Evolutionary conservation across 495 filamentous ascomycete species (phyloP), one percentile per base, ranked within the genome.

Genomic region (Penicillium atrosanguineum): DNA sequence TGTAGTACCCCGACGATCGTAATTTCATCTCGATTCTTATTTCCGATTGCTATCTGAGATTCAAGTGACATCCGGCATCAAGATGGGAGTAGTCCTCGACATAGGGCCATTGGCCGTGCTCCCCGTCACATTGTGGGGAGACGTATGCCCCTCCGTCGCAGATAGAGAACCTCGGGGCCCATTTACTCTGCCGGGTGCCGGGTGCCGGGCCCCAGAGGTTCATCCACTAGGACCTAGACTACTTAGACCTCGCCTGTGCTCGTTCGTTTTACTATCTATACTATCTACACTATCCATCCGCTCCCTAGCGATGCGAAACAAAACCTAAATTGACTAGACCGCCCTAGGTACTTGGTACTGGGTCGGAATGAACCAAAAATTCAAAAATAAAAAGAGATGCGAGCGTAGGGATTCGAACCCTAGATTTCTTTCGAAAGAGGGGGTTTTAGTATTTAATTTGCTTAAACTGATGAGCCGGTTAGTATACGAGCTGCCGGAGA

Each of bases 111-210:
- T 28, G 26, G 4, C 26, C 28, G 7, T 31, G 31, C 11, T 14
- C 31, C 31, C 9, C 9, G 12, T 34, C 31, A 34, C 9, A 14
- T 12, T 11, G 11, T 4, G 9, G 31, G 11, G 28, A 31, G 7
- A 31, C 28, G 7, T 31, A 9, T 9, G 28, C 11, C 7, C 28
- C 28, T 7, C 9, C 25, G 51, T 53, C 29, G 46, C 45, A 63
- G 44, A 48, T 55, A 57, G 46, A 60, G n/a, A n/a, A 23, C 43
- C 48, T 57, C 44, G 54, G 50, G 47, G 38, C 37, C 43, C 44
- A 49, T 51, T 55, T 59, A 26, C 56, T 26, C 26, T 28, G 25
- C 19, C n/a, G 16, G 38, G n/a, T 1, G 20, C 31, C 31, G 31
- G 31, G 11, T 2, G 9, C 31, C 31, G 28, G 28, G 28, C 28